A percentile compares a stretch with the other conserved stretches of the same genome.
phyloP scores from a whole-genome alignment of 164 flowering plant genomes.

The Vitis cinerea region DNA sequence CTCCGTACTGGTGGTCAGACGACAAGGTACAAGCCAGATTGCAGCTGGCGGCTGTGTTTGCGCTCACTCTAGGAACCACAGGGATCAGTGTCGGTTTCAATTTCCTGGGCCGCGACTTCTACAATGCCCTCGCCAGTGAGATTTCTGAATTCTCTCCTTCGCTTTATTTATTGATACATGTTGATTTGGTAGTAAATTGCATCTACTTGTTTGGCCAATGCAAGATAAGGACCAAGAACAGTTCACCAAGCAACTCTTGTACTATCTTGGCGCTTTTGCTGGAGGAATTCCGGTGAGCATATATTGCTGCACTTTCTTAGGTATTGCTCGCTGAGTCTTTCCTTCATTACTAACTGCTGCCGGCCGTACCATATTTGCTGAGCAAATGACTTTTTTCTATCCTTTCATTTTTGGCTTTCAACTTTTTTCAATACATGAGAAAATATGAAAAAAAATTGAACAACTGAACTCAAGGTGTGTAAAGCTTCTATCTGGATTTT shows the following conservation, averaged over 20 bases:
- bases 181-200: too few relatives aligned
- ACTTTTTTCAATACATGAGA: too few relatives aligned
- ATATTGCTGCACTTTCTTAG: slow-evolving; percentile 66
- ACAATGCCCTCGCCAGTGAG: slow-evolving; percentile 89
- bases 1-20: slow-evolving; percentile 92
- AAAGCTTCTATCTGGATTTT: not conserved
- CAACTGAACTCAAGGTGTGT: too few relatives aligned
- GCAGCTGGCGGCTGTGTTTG: slow-evolving; percentile 79
- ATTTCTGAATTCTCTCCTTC: not conserved
- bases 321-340: slow-evolving; percentile 36
- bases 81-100: slow-evolving; percentile 95
- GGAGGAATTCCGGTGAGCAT: slow-evolving; percentile 99
- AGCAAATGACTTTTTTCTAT: not conserved
- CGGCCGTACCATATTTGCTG: not conserved
- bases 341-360: not conserved
- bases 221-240: slow-evolving; percentile 95
- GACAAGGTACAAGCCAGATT: slow-evolving; percentile 74
- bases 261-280: slow-evolving; percentile 89
- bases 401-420: too few relatives aligned
- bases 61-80: slow-evolving; percentile 90
- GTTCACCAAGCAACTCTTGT: slow-evolving; percentile 77
- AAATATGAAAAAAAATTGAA: too few relatives aligned
- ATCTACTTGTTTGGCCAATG: slow-evolving; percentile 2
- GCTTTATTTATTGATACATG: not conserved
- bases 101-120: slow-evolving; percentile 97